A percentile compares a stretch with the other conserved stretches of the same genome.
phyloP scores from a whole-genome alignment of 495 filamentous ascomycete genomes.

The Neurospora sp. region DNA sequence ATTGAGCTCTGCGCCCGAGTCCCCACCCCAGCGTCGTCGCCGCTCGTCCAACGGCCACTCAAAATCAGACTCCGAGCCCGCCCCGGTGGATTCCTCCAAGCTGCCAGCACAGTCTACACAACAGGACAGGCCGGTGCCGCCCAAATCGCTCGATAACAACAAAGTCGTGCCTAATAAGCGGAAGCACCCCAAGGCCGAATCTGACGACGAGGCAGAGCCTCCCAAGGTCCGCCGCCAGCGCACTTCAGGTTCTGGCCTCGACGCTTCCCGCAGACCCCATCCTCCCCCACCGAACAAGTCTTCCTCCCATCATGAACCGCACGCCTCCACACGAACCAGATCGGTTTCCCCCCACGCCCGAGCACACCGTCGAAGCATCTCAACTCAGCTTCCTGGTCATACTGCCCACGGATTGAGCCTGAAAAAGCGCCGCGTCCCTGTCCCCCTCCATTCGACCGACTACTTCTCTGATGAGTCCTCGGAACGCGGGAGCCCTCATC shows the following conservation, averaged over 20 bases:
- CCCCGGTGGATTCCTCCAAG: conserved; percentile 26
- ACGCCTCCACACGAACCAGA: conserved; percentile 36
- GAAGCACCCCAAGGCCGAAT: conserved; percentile 36
- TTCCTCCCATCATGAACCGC: conserved; percentile 27
- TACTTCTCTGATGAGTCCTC: conserved; percentile 66
- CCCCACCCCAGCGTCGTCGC: conserved; percentile 32
- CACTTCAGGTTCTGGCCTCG: conserved; percentile 32
- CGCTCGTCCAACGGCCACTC: conserved; percentile 31
- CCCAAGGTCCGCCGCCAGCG: conserved; percentile 40
- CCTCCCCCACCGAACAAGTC: conserved; percentile 8
- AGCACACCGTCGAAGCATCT: conserved; percentile 51
- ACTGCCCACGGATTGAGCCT: conserved; percentile 42
- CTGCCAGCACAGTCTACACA: conserved; percentile 14
- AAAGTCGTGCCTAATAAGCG: conserved; percentile 32
- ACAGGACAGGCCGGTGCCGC: conserved; percentile 19
- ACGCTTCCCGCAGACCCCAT: conserved; percentile 23
- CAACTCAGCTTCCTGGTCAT: conserved; percentile 46
- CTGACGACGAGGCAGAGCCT: conserved; percentile 38
- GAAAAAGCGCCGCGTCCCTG: conserved; percentile 46
- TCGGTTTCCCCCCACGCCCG: conserved; percentile 55
- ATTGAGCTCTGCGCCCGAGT: conserved; percentile 45
- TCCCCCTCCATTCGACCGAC: conserved; percentile 52
- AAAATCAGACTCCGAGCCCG: conserved; percentile 37
- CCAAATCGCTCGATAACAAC: conserved; percentile 23
- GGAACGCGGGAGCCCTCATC: conserved; percentile 58